Evolutionary conservation across 257 asterid genomes (phyloP).

Genomic region (Avicennia marina): DNA sequence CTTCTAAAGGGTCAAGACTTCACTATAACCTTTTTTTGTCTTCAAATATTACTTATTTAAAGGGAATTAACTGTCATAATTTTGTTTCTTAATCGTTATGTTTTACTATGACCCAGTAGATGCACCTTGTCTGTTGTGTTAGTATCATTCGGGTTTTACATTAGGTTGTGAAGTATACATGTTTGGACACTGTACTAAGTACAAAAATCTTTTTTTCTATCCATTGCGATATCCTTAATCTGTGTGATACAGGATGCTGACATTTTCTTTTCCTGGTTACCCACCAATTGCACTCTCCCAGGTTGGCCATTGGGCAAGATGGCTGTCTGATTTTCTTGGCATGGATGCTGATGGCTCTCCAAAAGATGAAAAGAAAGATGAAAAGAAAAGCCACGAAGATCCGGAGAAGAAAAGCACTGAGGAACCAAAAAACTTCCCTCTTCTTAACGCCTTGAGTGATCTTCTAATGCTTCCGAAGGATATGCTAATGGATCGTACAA

Average conservation of each 20-base stretch:
- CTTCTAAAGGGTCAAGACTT: too few relatives aligned
- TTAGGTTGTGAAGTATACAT: too few relatives aligned
- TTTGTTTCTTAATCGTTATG: too few relatives aligned
- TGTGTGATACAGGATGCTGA: not conserved
- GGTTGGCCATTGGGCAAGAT: slow-evolving; percentile 93
- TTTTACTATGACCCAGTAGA: too few relatives aligned
- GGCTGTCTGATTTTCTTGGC: slow-evolving; percentile 60
- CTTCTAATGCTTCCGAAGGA: slow-evolving; percentile 99
- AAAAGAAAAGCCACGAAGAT: slow-evolving; percentile 17
- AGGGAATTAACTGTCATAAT: too few relatives aligned
- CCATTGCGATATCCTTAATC: not conserved
- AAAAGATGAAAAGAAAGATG: not conserved
- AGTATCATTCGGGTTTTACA: too few relatives aligned
- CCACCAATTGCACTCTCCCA: slow-evolving; percentile 10
- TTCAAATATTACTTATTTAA: too few relatives aligned
- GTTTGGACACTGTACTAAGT: too few relatives aligned
- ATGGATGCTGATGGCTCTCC: slow-evolving; percentile 30
- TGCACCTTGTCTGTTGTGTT: too few relatives aligned
- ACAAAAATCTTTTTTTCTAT: too few relatives aligned
- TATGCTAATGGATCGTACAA: slow-evolving; percentile 72
- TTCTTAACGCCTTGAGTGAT: slow-evolving; percentile 80
- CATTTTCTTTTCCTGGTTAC: not conserved
- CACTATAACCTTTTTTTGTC: too few relatives aligned
- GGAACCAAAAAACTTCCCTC: slow-evolving; percentile 60
- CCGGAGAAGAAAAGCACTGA: slow-evolving; percentile 29